phyloP scores from a whole-genome alignment of 2,329 filamentous ascomycete species.

The Fusarium equiseti region DNA sequence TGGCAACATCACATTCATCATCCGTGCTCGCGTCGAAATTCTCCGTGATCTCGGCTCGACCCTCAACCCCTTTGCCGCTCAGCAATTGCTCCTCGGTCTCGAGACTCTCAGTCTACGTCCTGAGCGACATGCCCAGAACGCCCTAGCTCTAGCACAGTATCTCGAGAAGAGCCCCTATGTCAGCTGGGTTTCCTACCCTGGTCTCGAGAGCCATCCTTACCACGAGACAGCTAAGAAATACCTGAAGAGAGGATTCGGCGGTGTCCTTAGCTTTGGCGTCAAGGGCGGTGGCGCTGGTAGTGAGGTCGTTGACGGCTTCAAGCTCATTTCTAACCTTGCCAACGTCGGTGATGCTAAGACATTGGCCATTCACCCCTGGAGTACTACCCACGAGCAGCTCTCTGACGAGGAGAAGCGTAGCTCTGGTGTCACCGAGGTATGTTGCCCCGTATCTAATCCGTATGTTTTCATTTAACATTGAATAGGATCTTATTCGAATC shows the following conservation, averaged over 20 bases:
- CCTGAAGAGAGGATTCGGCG: conserved; percentile 84
- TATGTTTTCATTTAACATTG: background rate
- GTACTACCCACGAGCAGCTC: conserved; percentile 94
- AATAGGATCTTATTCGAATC: conserved; percentile 88
- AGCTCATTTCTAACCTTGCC: conserved; percentile 93
- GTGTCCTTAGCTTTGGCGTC: conserved; percentile 92
- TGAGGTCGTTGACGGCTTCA: conserved; percentile 92
- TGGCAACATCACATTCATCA: conserved; percentile 82
- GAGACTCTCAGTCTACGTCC: conserved; percentile 90
- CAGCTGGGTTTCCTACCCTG: conserved; percentile 93
- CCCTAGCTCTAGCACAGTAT: conserved; percentile 82
- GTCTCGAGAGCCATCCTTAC: conserved; percentile 82
- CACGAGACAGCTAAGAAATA: conserved; percentile 89
- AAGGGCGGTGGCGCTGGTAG: conserved; percentile 88
- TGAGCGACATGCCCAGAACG: conserved; percentile 88
- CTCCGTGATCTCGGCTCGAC: conserved; percentile 86
- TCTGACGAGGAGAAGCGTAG: conserved; percentile 81
- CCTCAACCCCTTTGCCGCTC: conserved; percentile 90
- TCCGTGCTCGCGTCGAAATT: conserved; percentile 89
- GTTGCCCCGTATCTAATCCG: conserved; percentile 20
- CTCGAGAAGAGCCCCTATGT: conserved; percentile 87
- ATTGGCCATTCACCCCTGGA: conserved; percentile 94
- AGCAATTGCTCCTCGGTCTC: conserved; percentile 88
- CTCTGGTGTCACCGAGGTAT: conserved; percentile 83
- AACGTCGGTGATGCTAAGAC: conserved; percentile 98